phyloP scores from a whole-genome alignment of 805 yeast species.

The Saccharomycopsis javanensis region DNA sequence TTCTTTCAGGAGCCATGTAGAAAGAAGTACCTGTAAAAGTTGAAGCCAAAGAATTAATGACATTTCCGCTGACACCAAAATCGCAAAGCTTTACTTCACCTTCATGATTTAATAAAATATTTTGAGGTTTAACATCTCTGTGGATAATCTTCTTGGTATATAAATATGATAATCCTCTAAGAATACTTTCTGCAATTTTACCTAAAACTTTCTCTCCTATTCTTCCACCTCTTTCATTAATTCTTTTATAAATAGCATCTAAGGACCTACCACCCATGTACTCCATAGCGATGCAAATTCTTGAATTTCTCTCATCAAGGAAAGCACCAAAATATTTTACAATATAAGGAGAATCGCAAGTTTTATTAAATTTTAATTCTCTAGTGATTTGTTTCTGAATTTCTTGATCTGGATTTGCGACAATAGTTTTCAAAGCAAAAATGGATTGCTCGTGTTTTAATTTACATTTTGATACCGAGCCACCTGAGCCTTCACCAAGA shows the following conservation, averaged over 20 bases:
- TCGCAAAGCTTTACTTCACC: conserved; percentile 93
- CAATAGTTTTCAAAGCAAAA: conserved; percentile 67
- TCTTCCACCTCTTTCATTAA: conserved; percentile 65
- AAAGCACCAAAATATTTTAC: conserved; percentile 92
- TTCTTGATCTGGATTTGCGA: conserved; percentile 57
- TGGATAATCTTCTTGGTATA: conserved; percentile 86
- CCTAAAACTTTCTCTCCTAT: conserved; percentile 92
- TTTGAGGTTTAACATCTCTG: conserved; percentile 93
- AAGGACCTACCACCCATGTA: conserved; percentile 90
- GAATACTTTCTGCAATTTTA: conserved; percentile 76
- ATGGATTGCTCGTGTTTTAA: conserved; percentile 48
- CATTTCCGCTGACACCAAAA: conserved; percentile 96
- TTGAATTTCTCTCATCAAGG: conserved; percentile 60
- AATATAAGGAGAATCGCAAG: conserved; percentile 74
- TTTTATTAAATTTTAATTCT: conserved; percentile 79
- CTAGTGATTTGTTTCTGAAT: conserved; percentile 83
- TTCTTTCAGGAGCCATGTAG: conserved; percentile 98
- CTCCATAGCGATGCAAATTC: conserved; percentile 94
- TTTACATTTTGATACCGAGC: conserved; percentile 74
- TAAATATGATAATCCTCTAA: conserved; percentile 76
- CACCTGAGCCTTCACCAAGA: conserved; percentile 93
- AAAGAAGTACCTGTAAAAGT: conserved; percentile 96
- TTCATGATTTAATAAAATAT: conserved; percentile 60
- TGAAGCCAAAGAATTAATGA: conserved; percentile 88
- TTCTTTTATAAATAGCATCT: conserved; percentile 81